Evolutionary conservation across 805 yeast genomes (phyloP).

Genomic region (Kuraishia piskuri): DNA sequence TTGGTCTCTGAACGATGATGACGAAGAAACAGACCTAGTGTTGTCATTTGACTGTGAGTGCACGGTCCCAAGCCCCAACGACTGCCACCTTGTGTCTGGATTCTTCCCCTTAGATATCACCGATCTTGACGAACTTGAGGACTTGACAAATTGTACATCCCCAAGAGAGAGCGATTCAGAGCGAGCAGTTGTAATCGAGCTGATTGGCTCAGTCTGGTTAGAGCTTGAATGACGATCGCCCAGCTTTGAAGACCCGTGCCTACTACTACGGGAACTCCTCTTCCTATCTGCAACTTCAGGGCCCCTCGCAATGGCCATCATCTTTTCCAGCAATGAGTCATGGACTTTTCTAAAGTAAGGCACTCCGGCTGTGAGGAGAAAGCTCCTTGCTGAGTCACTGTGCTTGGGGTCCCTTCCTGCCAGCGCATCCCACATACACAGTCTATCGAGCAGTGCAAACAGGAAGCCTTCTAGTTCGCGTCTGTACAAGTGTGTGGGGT

Average conservation of each 20-base stretch:
- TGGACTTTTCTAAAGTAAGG: conserved; percentile 22
- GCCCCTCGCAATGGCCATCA: conserved; percentile 20
- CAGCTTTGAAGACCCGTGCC: background rate
- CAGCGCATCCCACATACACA: conserved; percentile 25
- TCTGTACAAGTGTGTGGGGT: background rate
- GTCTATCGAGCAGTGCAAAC: conserved; percentile 16
- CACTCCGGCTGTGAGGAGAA: conserved; percentile 16
- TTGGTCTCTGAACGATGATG: background rate
- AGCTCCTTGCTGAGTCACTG: conserved; percentile 17
- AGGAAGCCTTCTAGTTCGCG: background rate
- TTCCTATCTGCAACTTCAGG: conserved; percentile 11
- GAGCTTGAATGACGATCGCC: background rate
- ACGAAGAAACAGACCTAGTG: background rate
- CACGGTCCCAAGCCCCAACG: background rate
- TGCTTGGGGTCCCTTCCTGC: conserved; percentile 16
- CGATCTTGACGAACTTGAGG: background rate
- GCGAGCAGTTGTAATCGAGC: background rate
- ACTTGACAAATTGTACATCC: background rate
- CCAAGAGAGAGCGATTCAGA: background rate
- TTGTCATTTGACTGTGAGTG: background rate
- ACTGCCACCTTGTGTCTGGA: background rate
- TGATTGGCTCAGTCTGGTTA: too few relatives aligned
- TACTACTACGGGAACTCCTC: background rate
- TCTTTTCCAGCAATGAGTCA: conserved; percentile 15
- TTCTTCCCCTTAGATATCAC: background rate